A percentile compares a stretch with the other conserved stretches of the same genome.
Evolutionary conservation across 2,329 filamentous ascomycete genomes (phyloP).

Genomic region (Elsinoe fawcettii): DNA sequence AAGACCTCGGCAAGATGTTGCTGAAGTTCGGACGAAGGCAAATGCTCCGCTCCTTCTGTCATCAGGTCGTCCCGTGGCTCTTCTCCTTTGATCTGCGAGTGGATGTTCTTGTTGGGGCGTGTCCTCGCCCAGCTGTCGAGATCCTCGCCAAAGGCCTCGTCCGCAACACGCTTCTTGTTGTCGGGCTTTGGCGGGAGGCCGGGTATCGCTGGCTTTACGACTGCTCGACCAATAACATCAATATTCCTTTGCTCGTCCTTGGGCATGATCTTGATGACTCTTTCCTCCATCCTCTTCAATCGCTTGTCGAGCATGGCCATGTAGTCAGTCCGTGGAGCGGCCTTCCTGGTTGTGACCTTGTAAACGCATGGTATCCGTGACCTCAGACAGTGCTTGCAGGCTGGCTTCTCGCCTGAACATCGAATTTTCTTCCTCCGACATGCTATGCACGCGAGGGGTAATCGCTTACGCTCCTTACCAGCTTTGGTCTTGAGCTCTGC

Average conservation of each 20-base stretch:
- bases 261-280: constrained; percentile 90
- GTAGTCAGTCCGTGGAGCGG: constrained; percentile 89
- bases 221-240: constrained; percentile 63
- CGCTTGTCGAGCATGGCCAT: constrained; percentile 99
- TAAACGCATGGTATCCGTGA: constrained; percentile 95
- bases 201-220: constrained; percentile 70
- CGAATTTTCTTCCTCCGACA: constrained; percentile 96
- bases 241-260: constrained; percentile 70
- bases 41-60: constrained; percentile 70
- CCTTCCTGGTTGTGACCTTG: constrained; percentile 91
- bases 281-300: constrained; percentile 93
- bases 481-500: constrained; percentile 55
- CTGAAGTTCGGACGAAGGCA: constrained; percentile 81
- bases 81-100: constrained; percentile 41
- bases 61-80: constrained; percentile 61
- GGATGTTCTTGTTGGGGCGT: constrained; percentile 3
- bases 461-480: constrained; percentile 86
- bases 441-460: constrained; percentile 90
- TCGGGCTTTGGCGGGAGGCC: constrained; percentile 50
- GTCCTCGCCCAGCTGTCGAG: constrained; percentile 71
- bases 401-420: constrained; percentile 94
- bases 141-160: constrained; percentile 79
- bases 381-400: constrained; percentile 90
- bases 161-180: constrained; percentile 70
- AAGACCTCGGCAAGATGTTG: constrained; percentile 91